Conservation (phyloP, 2,329 filamentous ascomycete species). For the Neonectria coccinea region DNA sequence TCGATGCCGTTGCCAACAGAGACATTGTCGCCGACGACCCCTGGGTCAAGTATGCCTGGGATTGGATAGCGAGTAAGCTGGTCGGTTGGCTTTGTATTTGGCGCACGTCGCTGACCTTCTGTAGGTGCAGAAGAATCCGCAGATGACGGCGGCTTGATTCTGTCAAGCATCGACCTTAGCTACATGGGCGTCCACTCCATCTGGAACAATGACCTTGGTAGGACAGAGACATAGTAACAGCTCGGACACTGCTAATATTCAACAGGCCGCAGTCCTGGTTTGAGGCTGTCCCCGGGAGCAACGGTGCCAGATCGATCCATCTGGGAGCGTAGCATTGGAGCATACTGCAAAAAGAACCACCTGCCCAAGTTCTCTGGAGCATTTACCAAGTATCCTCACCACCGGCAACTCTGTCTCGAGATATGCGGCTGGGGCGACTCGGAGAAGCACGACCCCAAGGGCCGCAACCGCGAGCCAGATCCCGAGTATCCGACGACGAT, state of each 20-base stretch:
- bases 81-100: background rate
- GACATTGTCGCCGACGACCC: constrained; percentile 76
- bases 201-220: constrained; percentile 77
- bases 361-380: constrained; percentile 73
- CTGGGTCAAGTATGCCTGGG: constrained; percentile 84
- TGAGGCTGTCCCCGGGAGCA: constrained; percentile 60
- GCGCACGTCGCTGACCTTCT: constrained; percentile 32
- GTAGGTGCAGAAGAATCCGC: constrained; percentile 73
- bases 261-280: constrained; percentile 61
- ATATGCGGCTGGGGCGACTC: constrained; percentile 79
- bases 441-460: constrained; percentile 59
- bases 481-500: constrained; percentile 64
- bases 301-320: constrained; percentile 60
- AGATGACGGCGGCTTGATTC: constrained; percentile 76
- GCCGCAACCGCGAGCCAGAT: constrained; percentile 56
- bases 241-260: constrained; percentile 17
- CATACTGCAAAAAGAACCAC: constrained; percentile 71
- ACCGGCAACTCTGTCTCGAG: constrained; percentile 79
- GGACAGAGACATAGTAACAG: constrained; percentile 31
- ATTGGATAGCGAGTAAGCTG: constrained; percentile 73
- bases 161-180: constrained; percentile 75
- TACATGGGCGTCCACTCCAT: constrained; percentile 80
- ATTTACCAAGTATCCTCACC: constrained; percentile 73
- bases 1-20: constrained; percentile 74
- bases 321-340: constrained; percentile 72